Percentiles rank a stretch among this genome's conserved stretches.
phyloP scores from a whole-genome alignment of 2,329 filamentous ascomycete species.

The Leptographium lundbergii region DNA sequence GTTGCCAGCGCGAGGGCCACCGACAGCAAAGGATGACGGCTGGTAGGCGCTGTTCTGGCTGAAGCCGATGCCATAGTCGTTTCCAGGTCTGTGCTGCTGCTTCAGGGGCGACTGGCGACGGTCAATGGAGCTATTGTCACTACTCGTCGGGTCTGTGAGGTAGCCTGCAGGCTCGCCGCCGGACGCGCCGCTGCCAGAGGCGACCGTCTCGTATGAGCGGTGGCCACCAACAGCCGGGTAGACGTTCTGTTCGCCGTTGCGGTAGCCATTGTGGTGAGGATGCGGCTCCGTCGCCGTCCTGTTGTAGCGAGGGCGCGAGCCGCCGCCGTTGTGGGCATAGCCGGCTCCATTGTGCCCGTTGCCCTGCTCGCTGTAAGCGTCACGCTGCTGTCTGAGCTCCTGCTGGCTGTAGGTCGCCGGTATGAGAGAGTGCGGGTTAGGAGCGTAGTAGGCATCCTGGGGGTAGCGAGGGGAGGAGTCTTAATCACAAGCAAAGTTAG shows the following conservation, averaged over 20 bases:
- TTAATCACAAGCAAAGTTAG: background rate
- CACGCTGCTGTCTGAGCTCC: constrained; percentile 25
- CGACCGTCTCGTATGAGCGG: constrained; percentile 76
- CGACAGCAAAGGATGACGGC: constrained; percentile 24
- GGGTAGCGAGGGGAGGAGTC: constrained; percentile 27
- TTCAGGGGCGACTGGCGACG: constrained; percentile 47
- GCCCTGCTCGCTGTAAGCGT: constrained; percentile 31
- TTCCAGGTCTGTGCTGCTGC: constrained; percentile 27
- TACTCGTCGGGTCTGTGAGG: constrained; percentile 74
- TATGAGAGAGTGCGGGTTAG: constrained; percentile 23
- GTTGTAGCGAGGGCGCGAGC: constrained; percentile 21
- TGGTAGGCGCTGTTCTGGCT: constrained; percentile 30
- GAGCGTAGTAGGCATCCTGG: constrained; percentile 38
- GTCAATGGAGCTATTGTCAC: constrained; percentile 85
- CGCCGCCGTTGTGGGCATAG: constrained; percentile 24
- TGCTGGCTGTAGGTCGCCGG: constrained; percentile 23
- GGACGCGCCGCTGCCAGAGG: constrained; percentile 61
- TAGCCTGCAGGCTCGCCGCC: constrained; percentile 65
- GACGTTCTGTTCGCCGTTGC: constrained; percentile 29
- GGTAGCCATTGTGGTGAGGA: constrained; percentile 19
- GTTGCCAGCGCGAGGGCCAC: constrained; percentile 4
- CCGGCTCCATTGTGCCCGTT: constrained; percentile 28
- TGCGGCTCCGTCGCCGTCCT: constrained; percentile 36
- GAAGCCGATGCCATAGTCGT: constrained; percentile 54
- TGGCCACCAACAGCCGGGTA: constrained; percentile 52